phyloP scores from a whole-genome alignment of 495 filamentous ascomycete species.

The Astrothelium macrocarpum region DNA sequence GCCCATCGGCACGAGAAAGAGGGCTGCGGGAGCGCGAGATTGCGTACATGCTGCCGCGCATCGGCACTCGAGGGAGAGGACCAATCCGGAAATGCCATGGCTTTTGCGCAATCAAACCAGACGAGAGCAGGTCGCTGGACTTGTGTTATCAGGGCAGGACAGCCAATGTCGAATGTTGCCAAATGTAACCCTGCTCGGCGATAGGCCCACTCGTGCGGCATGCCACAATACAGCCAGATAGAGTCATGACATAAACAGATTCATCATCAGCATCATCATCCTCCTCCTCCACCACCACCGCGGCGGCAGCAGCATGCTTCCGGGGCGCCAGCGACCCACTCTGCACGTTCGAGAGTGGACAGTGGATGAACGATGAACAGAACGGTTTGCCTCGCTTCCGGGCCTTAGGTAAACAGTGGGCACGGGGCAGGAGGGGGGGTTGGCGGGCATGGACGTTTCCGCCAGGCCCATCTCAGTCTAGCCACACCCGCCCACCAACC shows the following conservation, averaged over 20 bases:
- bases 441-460: neutral
- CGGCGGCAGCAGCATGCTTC: neutral
- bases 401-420: neutral
- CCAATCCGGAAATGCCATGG: neutral
- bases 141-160: neutral
- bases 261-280: no score
- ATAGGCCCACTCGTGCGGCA: neutral
- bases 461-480: neutral
- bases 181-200: neutral
- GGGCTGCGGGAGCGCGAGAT: slow-evolving; percentile 5
- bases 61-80: neutral
- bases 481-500: neutral
- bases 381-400: slow-evolving; percentile 6
- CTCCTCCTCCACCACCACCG: no score
- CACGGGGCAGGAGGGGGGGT: neutral
- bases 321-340: neutral
- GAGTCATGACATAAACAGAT: slow-evolving; percentile 5
- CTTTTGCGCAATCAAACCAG: neutral
- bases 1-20: slow-evolving; percentile 4
- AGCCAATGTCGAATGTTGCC: neutral
- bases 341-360: neutral
- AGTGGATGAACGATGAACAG: slow-evolving; percentile 1
- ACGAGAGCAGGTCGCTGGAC: neutral
- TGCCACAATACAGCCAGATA: neutral
- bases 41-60: slow-evolving; percentile 5